Base-by-base conservation (phyloP, 1,139 yeast species). In the Taphrina pruni region DNA sequence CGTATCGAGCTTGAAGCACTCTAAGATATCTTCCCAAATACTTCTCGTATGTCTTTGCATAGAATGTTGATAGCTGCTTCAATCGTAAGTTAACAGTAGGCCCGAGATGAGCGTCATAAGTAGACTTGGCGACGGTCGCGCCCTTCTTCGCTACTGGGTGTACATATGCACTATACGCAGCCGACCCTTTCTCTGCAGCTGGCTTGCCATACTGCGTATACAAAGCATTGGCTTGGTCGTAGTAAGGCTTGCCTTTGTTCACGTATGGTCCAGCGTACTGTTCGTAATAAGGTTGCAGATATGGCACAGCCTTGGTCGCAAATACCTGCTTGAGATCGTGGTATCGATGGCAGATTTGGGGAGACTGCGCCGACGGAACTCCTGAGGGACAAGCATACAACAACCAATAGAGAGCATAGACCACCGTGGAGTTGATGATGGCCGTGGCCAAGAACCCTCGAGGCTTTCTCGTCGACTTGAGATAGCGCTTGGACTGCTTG, bases 341-440 rank as follows among this genome's bases (percentile, higher is more conserved):
- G 52, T 46, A 65, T 20, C 69, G 50, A 41, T 60, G 51, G 48
- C 69, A 65, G 26, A 65, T 61, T 12, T 60, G 64, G 6, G 69
- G 64, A 11, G 58, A 38, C 8, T 57, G 43, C 21, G 39, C 41
- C 17, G 48, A n/a, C 41, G 61, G 62, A 6, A 64, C 52, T 12
- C 51, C 61, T n/a, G 64, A 21, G 14, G 69, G 69, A n/a, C 69
- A 65, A 35, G 64, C 60, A 45, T 50, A 65, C 14, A 65, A 36
- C 41, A 65, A 48, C 69, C 64, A 57, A 51, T 65, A 65, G 43
- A 65, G 64, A 14, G 64, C 64, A 36, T 65, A 65, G 14, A 65
- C 38, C n/a, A 51, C 64, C 8, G 64, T 56, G 14, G 67, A 56
- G 36, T 57, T 46, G 35, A 64, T 64, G 2, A 50, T 45, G 14